A percentile compares a stretch with the other conserved stretches of the same genome.
These are phyloP conservation scores for Yueomyces sinensis DNA, from an alignment of 805 yeast species.

Conservation along the genomic window DNA sequence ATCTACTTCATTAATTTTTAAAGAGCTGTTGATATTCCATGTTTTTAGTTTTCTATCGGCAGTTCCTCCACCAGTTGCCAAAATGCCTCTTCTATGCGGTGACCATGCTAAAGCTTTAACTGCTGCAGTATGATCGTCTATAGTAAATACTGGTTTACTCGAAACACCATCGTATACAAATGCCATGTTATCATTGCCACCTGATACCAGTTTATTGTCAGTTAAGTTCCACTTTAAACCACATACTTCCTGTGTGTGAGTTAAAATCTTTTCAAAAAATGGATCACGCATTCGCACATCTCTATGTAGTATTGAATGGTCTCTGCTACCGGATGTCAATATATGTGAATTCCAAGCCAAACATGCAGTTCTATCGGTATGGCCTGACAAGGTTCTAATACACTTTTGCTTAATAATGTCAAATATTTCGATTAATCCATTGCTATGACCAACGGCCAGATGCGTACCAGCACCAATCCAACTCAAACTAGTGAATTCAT, in stretches of 20 bases:
- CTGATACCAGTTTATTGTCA: constrained; percentile 85
- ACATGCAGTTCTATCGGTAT: constrained; percentile 69
- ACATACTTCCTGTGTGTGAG: constrained; percentile 90
- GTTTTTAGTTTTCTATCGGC: constrained; percentile 81
- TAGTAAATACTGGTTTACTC: constrained; percentile 54
- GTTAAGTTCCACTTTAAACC: constrained; percentile 90
- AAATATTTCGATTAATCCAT: constrained; percentile 89
- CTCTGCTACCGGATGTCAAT: constrained; percentile 77
- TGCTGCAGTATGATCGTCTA: constrained; percentile 83
- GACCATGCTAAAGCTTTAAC: constrained; percentile 97
- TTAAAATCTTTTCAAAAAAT: constrained; percentile 53
- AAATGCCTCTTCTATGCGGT: constrained; percentile 86
- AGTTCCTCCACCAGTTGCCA: constrained; percentile 96
- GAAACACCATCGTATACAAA: constrained; percentile 75
- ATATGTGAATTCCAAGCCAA: constrained; percentile 92
- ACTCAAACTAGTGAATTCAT: constrained; percentile 72
- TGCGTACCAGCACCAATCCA: constrained; percentile 97
- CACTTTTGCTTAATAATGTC: constrained; percentile 76
- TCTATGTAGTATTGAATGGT: constrained; percentile 70
- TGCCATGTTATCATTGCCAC: constrained; percentile 84
- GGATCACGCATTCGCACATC: constrained; percentile 86
- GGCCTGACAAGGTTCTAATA: constrained; percentile 87
- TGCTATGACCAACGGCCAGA: constrained; percentile 78
- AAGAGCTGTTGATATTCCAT: constrained; percentile 83
- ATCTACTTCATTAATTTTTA: constrained; percentile 64